Conservation (phyloP, 106 monocot species). For the Dendrobium chrysotoxum region DNA sequence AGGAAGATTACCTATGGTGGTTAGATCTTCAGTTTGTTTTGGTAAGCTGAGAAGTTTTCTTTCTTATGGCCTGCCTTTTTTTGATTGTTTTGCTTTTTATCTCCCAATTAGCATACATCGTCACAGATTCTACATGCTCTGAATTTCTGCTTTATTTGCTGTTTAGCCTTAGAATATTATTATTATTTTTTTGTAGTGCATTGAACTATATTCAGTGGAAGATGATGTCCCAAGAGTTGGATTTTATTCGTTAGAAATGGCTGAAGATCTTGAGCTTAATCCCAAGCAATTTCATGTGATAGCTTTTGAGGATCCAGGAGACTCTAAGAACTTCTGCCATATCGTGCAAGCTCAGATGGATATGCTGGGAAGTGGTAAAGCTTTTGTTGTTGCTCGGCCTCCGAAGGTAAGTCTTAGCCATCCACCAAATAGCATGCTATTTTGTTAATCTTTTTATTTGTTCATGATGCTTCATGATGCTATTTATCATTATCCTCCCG, state of each 20-base stretch:
- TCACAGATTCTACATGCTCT: background rate
- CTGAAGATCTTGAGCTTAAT: constrained; percentile 66
- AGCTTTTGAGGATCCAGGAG: constrained; percentile 78
- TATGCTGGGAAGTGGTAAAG: constrained; percentile 62
- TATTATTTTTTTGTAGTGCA: constrained; percentile 40
- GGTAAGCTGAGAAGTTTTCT: constrained; percentile 25
- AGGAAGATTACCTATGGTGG: constrained; percentile 85
- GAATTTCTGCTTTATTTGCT: background rate
- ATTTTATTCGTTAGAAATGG: constrained; percentile 92
- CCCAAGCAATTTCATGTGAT: constrained; percentile 86
- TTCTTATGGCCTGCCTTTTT: background rate
- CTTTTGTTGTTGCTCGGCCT: constrained; percentile 76
- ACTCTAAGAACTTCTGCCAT: constrained; percentile 74
- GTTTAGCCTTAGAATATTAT: background rate
- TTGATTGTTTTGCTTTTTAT: background rate
- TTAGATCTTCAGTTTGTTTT: constrained; percentile 70
- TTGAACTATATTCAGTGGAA: constrained; percentile 74
- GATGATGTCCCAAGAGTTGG: constrained; percentile 51
- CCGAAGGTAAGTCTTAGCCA: constrained; percentile 52
- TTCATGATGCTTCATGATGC: background rate
- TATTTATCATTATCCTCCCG: background rate
- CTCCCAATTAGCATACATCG: background rate
- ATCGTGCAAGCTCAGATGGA: constrained; percentile 79
- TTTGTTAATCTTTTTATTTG: background rate
- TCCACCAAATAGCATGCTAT: background rate